These are phyloP conservation scores for Penicillium lividum DNA, from an alignment of 495 filamentous ascomycete species.

Conservation along the genomic window DNA sequence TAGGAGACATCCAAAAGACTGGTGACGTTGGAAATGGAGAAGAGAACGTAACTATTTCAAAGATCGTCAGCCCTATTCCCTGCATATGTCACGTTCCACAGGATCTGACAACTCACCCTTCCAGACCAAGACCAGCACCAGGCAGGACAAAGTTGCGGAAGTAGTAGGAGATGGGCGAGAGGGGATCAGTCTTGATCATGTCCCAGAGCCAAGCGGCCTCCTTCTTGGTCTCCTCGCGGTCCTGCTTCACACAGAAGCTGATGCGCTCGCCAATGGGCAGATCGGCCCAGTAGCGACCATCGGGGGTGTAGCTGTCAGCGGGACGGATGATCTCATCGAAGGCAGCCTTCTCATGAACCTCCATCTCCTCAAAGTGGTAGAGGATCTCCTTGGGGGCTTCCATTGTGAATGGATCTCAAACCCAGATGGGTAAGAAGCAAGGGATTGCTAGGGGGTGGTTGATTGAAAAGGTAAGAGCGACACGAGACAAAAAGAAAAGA, in stretches of 20 bases:
- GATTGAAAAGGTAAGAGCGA: slow-evolving; percentile 3
- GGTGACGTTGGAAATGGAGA: slow-evolving; percentile 83
- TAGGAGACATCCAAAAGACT: slow-evolving; percentile 72
- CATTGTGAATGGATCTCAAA: slow-evolving; percentile 9
- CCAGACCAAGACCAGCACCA: slow-evolving; percentile 83
- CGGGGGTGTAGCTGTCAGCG: slow-evolving; percentile 72
- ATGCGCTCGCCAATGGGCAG: slow-evolving; percentile 62
- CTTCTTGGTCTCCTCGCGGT: slow-evolving; percentile 59
- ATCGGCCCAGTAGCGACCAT: slow-evolving; percentile 88
- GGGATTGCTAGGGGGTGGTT: neutral
- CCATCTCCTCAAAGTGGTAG: slow-evolving; percentile 50
- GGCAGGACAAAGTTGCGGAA: slow-evolving; percentile 81
- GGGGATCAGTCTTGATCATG: slow-evolving; percentile 78
- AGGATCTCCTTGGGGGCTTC: slow-evolving; percentile 35
- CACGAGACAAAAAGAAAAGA: neutral
- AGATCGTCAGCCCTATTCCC: neutral
- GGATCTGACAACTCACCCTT: slow-evolving; percentile 47
- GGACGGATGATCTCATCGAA: slow-evolving; percentile 74
- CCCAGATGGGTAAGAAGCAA: neutral
- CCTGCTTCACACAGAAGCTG: slow-evolving; percentile 65
- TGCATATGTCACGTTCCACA: neutral
- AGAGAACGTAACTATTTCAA: slow-evolving; percentile 67
- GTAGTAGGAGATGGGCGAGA: slow-evolving; percentile 77
- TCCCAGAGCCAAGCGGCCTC: slow-evolving; percentile 63
- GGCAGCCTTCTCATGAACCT: slow-evolving; percentile 64